Evolutionary conservation across 495 filamentous ascomycete genomes (phyloP), one percentile per base, ranked within the genome.

Genomic region (Letharia lupina): DNA sequence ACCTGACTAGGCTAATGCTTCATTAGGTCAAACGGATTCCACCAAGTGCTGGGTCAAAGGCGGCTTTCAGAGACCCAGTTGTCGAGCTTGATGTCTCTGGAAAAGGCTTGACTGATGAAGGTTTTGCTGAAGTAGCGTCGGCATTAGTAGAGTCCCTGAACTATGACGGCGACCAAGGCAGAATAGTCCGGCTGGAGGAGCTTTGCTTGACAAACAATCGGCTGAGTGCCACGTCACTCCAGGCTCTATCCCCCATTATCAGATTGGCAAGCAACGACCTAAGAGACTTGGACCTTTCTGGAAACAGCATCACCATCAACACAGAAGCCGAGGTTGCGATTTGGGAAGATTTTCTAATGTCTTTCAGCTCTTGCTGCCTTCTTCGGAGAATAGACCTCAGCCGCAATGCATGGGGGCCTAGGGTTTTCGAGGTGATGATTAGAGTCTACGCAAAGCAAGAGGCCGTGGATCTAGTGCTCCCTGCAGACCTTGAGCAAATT

Each of bases 11-110:
- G 61, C 41, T 67, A 28, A 64, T 23, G 50, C 31, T n/a, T 39
- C 18, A 50, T 48, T 52, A 80, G 78, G 74, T 68, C 65, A 80
- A 79, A 61, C 71, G 77, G n/a, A 75, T 77, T 52, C 73, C 76
- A 3, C 71, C 72, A n/a, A 71, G 70, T 5, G 48, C 65, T n/a
- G 70, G 69, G 47, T 73, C 74, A 47, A 77, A 70, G 66, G 69
- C 74, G n/a, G 71, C 75, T 13, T 67, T 71, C 45, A 70, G 75
- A 62, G 78, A 79, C 60, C 76, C 79, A 16, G 52, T 70, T 33
- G 63, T 82, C n/a, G 81, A 84, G 56, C 74, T 84, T 41, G 78
- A 81, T 60, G 62, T 81, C 28, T 72, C 77, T 20, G 74, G 73
- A 35, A 83, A 77, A 71, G 59, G 70, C 16, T 69, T 84, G 13